phyloP scores from a whole-genome alignment of 2,329 filamentous ascomycete genomes.

The Trichoderma aggressivum region DNA sequence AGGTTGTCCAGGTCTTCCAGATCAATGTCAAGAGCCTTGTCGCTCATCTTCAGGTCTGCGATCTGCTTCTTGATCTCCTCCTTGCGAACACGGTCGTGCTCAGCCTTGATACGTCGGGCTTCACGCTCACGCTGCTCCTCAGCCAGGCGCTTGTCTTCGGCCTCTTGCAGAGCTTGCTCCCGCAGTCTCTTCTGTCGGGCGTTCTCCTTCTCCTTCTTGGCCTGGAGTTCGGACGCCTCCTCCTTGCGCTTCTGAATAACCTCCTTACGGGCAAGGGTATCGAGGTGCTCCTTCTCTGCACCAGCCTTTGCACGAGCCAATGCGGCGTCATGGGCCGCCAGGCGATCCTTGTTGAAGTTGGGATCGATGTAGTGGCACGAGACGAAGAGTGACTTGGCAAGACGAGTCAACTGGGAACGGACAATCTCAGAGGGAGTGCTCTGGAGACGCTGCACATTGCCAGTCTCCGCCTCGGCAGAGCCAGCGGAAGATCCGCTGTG shows the following conservation, averaged over 20 bases:
- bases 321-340: conserved; percentile 75
- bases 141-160: conserved; percentile 82
- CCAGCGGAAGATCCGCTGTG: conserved; percentile 80
- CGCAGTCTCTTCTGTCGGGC: conserved; percentile 82
- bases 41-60: conserved; percentile 83
- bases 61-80: conserved; percentile 92
- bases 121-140: conserved; percentile 92
- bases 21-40: conserved; percentile 73
- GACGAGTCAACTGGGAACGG: conserved; percentile 85
- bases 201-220: conserved; percentile 88
- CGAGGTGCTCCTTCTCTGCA: conserved; percentile 86
- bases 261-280: conserved; percentile 80
- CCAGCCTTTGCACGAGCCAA: conserved; percentile 79
- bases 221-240: conserved; percentile 82
- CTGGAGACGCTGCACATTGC: conserved; percentile 89
- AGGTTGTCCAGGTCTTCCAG: conserved; percentile 79
- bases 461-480: conserved; percentile 80
- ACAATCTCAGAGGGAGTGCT: conserved; percentile 98
- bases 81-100: conserved; percentile 85
- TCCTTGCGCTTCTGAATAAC: conserved; percentile 97
- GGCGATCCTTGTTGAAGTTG: conserved; percentile 75
- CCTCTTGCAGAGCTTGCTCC: conserved; percentile 83
- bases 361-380: conserved; percentile 96
- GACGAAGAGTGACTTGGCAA: conserved; percentile 86
- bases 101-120: conserved; percentile 77